Base-by-base conservation (phyloP, 176 grass and related monocot species). In the Oryza longistaminata region DNA sequence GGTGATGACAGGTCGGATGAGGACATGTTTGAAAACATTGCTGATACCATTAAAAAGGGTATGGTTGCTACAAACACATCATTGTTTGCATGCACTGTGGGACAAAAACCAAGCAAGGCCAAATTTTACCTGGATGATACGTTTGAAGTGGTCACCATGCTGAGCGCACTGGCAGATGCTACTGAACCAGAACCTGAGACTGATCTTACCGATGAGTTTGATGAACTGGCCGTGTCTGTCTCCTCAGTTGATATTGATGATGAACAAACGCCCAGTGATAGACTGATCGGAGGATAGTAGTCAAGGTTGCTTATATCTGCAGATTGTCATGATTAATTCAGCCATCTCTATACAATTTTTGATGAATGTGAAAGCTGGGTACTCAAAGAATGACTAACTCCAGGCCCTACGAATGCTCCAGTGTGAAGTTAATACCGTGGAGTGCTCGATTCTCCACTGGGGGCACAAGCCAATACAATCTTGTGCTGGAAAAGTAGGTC, bases 91-190 rank as follows among this genome's bases (percentile, higher is more conserved):
- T 98, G 95, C 87, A 98, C 95, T 0, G 95, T 98, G 11, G 95
- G 95, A 73, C 95, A 98, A 85, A 98, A 98, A 80, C 95, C 95
- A 27, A 98, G 95, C 89, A 98, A 95, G 79, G 95, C 93, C n/a
- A 98, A 92, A 86, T 98, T 95, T 80, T 98, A 98, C 87, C 84
- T 98, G 80, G 95, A 98, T 21, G 95, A 98, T 87, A 98, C 95
- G 37, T 90, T 75, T 45, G 95, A 98, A 73, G 95, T 98, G 22
- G 60, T 93, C 76, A 98, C 52, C 73, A 98, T 98, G 95, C 87
- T 98, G 45, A 85, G 88, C 10, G 70, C 83, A 43, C 82, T 98
- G 22, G 91, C 91, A 13, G 85, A 95, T 82, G 88, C 89, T 69
- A 92, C 91, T 70, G 91, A 93, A 43, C 16, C 48, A 53, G 85